These are phyloP conservation scores for Akanthomyces lecanii DNA, from an alignment of 2,329 filamentous ascomycete species.

Conservation along the genomic window DNA sequence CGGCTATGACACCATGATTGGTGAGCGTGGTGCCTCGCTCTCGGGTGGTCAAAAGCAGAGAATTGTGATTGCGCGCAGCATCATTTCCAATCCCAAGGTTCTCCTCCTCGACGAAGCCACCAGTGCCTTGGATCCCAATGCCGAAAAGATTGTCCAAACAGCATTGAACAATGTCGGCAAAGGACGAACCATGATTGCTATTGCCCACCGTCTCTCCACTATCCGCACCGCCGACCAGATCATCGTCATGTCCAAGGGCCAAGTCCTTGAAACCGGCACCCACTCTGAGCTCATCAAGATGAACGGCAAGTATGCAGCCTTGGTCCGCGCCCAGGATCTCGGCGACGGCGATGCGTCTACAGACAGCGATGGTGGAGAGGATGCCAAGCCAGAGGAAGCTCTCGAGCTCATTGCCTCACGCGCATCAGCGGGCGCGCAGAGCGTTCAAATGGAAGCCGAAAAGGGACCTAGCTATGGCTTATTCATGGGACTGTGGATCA, in stretches of 20 bases:
- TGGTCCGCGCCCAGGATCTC: constrained; percentile 45
- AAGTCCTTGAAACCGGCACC: constrained; percentile 57
- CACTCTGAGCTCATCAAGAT: constrained; percentile 52
- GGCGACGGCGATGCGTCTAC: constrained; percentile 21
- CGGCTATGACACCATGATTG: constrained; percentile 59
- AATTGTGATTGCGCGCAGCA: constrained; percentile 62
- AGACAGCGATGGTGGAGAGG: constrained; percentile 20
- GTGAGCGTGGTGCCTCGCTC: constrained; percentile 60
- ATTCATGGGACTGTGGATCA: constrained; percentile 27
- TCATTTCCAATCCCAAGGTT: constrained; percentile 59
- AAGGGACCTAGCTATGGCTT: constrained; percentile 23
- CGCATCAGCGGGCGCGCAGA: constrained; percentile 20
- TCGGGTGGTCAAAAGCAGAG: constrained; percentile 66
- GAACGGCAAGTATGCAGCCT: constrained; percentile 45
- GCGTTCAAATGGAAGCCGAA: constrained; percentile 13
- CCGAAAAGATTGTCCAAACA: constrained; percentile 50
- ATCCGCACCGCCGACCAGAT: constrained; percentile 62
- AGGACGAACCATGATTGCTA: constrained; percentile 60
- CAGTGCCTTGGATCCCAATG: constrained; percentile 47
- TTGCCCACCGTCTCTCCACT: constrained; percentile 58
- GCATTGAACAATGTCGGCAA: constrained; percentile 51
- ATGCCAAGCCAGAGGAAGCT: constrained; percentile 29
- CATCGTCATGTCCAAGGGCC: constrained; percentile 57
- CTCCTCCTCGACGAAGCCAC: constrained; percentile 68
- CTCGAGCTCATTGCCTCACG: constrained; percentile 20